Percentiles rank a stretch among this genome's conserved stretches.
These are phyloP conservation scores for Lotus japonicus DNA, from an alignment of 306 rosid genomes.

Conservation along the genomic window DNA sequence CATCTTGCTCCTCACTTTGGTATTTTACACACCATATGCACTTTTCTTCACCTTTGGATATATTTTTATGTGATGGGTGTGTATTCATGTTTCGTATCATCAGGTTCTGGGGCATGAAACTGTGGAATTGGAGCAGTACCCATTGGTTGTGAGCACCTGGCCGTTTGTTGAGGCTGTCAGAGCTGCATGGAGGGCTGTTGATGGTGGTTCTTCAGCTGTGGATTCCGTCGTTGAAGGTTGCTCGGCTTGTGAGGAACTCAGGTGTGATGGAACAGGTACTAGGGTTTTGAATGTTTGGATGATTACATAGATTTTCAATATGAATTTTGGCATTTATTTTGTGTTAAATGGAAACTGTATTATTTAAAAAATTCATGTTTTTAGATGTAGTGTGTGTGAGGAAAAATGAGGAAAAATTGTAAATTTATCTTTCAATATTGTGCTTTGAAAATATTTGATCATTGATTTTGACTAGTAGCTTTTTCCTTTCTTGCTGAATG, in stretches of 20 bases:
- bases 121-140: slow-evolving; percentile 37
- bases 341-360: background rate
- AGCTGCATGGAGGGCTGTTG: slow-evolving; percentile 75
- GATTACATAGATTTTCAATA: background rate
- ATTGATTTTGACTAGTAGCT: background rate
- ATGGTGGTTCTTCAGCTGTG: slow-evolving; percentile 66
- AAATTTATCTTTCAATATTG: background rate
- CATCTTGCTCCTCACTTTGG: slow-evolving; percentile 25
- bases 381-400: background rate
- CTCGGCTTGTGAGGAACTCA: slow-evolving; percentile 78
- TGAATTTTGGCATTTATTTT: background rate
- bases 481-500: background rate
- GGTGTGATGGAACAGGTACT: slow-evolving; percentile 98
- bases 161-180: slow-evolving; percentile 90
- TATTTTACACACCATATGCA: background rate
- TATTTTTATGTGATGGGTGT: background rate
- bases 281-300: slow-evolving; percentile 7
- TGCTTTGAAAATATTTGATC: background rate
- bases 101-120: slow-evolving; percentile 47
- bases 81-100: background rate
- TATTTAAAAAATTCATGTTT: background rate
- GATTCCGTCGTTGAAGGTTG: slow-evolving; percentile 92
- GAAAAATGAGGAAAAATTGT: background rate
- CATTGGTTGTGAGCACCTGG: slow-evolving; percentile 90
- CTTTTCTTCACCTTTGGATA: background rate